These are phyloP conservation scores for Pestalotiopsis sp. DNA, from an alignment of 2,329 filamentous ascomycete species.

Conservation along the genomic window DNA sequence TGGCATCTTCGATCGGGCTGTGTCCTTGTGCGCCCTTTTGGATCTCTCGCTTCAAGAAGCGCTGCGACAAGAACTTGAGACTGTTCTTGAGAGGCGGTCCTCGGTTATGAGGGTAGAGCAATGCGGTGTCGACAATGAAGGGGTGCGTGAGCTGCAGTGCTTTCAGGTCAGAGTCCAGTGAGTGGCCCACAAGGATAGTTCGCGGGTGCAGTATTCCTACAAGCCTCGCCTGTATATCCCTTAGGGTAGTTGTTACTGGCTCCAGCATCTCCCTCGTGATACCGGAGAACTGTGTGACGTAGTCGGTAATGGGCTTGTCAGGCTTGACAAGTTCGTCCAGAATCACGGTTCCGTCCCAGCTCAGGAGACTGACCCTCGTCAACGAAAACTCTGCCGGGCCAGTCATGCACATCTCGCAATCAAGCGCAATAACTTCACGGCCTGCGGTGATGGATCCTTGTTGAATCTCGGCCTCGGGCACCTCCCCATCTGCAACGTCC, in stretches of 20 bases:
- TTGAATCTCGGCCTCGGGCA: conserved; percentile 72
- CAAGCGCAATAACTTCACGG: conserved; percentile 76
- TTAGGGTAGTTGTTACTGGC: conserved; percentile 79
- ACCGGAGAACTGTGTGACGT: conserved; percentile 88
- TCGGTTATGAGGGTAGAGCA: conserved; percentile 87
- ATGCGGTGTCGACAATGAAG: conserved; percentile 88
- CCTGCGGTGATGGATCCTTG: conserved; percentile 83
- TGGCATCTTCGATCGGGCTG: conserved; percentile 90
- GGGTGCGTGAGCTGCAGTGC: conserved; percentile 87
- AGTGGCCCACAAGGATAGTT: conserved; percentile 79
- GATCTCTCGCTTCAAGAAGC: conserved; percentile 84
- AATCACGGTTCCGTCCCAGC: conserved; percentile 81
- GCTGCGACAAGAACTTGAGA: conserved; percentile 85
- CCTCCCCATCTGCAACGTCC: conserved; percentile 65
- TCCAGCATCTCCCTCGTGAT: conserved; percentile 87
- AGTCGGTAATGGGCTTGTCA: conserved; percentile 83
- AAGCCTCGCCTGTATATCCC: conserved; percentile 80
- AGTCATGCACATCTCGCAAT: conserved; percentile 98
- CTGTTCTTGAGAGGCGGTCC: conserved; percentile 89
- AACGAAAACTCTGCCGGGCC: conserved; percentile 79
- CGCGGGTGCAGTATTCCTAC: conserved; percentile 71
- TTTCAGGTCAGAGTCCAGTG: conserved; percentile 79
- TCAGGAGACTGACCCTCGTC: conserved; percentile 83
- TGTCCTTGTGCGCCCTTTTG: conserved; percentile 80
- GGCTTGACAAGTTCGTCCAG: conserved; percentile 94